Conservation (phyloP, 139 green algal genomes). For the Choricystis sp. region DNA sequence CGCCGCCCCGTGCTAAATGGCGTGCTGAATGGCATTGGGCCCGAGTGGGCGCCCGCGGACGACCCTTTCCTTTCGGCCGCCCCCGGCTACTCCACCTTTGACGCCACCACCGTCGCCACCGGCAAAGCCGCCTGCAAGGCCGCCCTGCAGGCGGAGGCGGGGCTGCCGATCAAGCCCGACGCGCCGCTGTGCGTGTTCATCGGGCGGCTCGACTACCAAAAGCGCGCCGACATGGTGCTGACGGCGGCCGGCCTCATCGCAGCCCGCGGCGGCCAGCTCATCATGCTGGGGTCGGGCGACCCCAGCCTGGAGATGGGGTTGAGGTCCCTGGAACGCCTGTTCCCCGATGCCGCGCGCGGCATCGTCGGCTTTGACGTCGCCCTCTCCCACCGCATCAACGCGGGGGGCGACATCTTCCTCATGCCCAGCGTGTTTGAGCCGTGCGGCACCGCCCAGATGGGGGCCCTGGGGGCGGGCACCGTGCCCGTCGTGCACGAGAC, state of each 20-base stretch:
- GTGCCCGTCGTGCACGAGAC: slow-evolving; percentile 63
- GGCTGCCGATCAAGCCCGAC: slow-evolving; percentile 70
- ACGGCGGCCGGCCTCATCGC: slow-evolving; percentile 76
- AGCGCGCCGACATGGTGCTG: slow-evolving; percentile 93
- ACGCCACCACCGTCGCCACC: not conserved
- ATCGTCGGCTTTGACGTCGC: slow-evolving; percentile 85
- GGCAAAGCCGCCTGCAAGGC: slow-evolving; percentile 79
- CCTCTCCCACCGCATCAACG: slow-evolving; percentile 85
- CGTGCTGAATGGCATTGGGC: slow-evolving; percentile 81
- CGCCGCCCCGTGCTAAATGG: not conserved
- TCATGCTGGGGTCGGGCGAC: slow-evolving; percentile 81
- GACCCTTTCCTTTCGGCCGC: slow-evolving; percentile 42
- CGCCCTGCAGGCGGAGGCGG: slow-evolving; percentile 76
- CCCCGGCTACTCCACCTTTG: too few species aligned
- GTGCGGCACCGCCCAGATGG: slow-evolving; percentile 76
- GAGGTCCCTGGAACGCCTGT: slow-evolving; percentile 18
- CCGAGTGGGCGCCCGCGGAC: slow-evolving; percentile 54
- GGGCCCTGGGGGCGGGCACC: slow-evolving; percentile 94
- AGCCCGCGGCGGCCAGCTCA: slow-evolving; percentile 66
- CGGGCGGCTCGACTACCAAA: slow-evolving; percentile 88
- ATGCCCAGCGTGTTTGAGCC: slow-evolving; percentile 33
- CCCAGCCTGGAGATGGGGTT: slow-evolving; percentile 73
- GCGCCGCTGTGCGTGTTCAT: slow-evolving; percentile 82
- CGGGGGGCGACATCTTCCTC: slow-evolving; percentile 44
- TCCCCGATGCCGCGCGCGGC: slow-evolving; percentile 43